Evolutionary conservation across 2,329 filamentous ascomycete species (phyloP).

Genomic region (Tolypocladium sp.): DNA sequence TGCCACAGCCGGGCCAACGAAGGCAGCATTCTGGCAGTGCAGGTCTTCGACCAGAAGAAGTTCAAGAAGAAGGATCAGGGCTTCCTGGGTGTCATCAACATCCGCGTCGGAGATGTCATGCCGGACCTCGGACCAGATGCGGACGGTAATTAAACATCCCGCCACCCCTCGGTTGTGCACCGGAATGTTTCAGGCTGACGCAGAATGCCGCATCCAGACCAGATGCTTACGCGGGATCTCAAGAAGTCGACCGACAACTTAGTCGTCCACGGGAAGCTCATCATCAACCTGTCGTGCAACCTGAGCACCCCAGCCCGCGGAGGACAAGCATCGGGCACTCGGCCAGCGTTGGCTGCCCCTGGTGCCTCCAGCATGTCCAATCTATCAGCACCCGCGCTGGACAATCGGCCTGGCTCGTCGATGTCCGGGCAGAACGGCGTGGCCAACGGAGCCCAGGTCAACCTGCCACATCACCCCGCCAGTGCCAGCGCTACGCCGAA

Average conservation of each 20-base stretch:
- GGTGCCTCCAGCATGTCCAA: slow-evolving; percentile 35
- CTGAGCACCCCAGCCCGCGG: slow-evolving; percentile 59
- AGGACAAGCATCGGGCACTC: slow-evolving; percentile 31
- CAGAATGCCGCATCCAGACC: slow-evolving; percentile 52
- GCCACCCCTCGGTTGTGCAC: slow-evolving; percentile 5
- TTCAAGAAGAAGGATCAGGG: slow-evolving; percentile 99
- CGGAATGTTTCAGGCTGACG: slow-evolving; percentile 16
- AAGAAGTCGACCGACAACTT: slow-evolving; percentile 98
- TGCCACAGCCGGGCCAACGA: slow-evolving; percentile 71
- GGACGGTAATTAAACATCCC: slow-evolving; percentile 55
- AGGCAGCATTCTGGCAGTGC: slow-evolving; percentile 92
- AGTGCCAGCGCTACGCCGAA: slow-evolving; percentile 31
- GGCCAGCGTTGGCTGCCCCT: slow-evolving; percentile 34
- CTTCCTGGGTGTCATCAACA: slow-evolving; percentile 95
- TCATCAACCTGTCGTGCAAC: slow-evolving; percentile 92
- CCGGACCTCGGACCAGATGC: slow-evolving; percentile 74
- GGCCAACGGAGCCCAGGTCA: slow-evolving; percentile 28
- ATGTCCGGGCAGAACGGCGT: slow-evolving; percentile 40
- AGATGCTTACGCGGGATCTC: slow-evolving; percentile 95
- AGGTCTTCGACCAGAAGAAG: slow-evolving; percentile 99
- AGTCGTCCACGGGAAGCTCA: slow-evolving; percentile 94
- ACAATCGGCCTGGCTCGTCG: slow-evolving; percentile 43
- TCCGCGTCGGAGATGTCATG: slow-evolving; percentile 89
- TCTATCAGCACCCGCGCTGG: slow-evolving; percentile 30
- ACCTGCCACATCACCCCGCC: slow-evolving; percentile 35